These are phyloP conservation scores for Macrocystidia cucumis DNA, from an alignment of 1,284 basidiomycete genomes.

Conservation along the genomic window DNA sequence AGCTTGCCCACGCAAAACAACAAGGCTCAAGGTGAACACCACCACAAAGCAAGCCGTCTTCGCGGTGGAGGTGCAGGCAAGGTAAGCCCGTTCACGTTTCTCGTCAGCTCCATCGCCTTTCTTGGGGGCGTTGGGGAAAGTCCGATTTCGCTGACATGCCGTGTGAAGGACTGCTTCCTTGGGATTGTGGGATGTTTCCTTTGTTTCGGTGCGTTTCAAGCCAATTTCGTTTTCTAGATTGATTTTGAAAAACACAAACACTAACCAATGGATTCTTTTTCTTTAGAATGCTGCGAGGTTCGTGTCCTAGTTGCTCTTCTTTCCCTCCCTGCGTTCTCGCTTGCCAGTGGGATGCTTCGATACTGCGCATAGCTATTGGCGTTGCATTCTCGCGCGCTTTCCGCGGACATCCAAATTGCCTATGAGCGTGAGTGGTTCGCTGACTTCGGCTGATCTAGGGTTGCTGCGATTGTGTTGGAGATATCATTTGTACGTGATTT, in stretches of 20 bases:
- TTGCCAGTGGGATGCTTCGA: too few species aligned
- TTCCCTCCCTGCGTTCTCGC: too few species aligned
- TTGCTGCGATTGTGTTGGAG: constrained; percentile 38
- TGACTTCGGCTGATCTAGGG: constrained; percentile 19
- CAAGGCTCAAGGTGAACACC: constrained; percentile 15
- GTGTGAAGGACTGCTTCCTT: constrained; percentile 49
- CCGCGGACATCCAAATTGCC: too few species aligned
- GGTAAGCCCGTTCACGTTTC: too few species aligned
- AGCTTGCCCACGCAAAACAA: constrained; percentile 24
- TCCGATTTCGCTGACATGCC: constrained; percentile 7
- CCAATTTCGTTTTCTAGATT: constrained; percentile 2
- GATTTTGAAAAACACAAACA: not conserved
- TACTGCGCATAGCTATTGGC: too few species aligned
- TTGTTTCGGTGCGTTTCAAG: constrained; percentile 50
- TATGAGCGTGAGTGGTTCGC: not conserved
- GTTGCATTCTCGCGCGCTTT: too few species aligned
- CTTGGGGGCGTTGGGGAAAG: constrained; percentile 2
- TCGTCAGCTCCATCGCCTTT: too few species aligned
- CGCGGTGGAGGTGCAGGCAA: constrained; percentile 56
- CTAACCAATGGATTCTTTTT: not conserved
- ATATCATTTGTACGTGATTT: constrained; percentile 43
- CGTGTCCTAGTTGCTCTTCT: too few species aligned
- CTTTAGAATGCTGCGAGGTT: constrained; percentile 45
- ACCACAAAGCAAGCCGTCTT: constrained; percentile 39
- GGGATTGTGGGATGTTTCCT: constrained; percentile 53